Evolutionary conservation across 208 protist genomes (phyloP).

Genomic region (Leishmania gerbilli): DNA sequence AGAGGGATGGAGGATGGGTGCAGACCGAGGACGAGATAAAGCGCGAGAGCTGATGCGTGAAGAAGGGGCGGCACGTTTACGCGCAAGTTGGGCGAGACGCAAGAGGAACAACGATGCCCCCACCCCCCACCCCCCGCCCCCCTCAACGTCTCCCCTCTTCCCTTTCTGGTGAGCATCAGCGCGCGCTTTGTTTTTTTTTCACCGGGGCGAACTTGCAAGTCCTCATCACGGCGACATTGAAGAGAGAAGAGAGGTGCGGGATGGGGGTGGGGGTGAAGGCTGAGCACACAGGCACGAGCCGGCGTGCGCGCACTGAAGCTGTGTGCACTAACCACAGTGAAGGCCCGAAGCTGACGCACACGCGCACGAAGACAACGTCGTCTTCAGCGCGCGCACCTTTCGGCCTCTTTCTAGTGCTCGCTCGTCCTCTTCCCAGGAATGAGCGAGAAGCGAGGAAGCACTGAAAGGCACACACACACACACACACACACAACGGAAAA

Average conservation of each 20-base stretch:
- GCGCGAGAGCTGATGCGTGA: neutral
- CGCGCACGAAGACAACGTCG: neutral
- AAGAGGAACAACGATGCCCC: too few relatives aligned
- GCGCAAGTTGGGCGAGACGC: neutral
- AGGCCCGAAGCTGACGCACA: neutral
- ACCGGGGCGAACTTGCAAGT: neutral
- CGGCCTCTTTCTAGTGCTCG: neutral
- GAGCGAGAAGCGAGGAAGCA: conserved; percentile 1
- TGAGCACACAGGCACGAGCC: neutral
- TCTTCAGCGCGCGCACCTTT: neutral
- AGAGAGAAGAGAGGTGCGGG: neutral
- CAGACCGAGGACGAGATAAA: neutral
- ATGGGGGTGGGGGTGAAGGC: too few relatives aligned
- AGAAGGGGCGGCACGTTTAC: neutral
- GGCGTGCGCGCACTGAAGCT: too few relatives aligned
- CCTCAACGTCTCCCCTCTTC: neutral
- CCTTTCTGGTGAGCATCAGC: neutral
- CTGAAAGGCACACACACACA: neutral
- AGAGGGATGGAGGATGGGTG: neutral
- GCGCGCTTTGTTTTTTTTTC: neutral
- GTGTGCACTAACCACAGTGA: neutral
- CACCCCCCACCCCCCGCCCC: neutral
- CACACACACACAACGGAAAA: neutral
- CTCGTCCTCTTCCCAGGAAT: neutral
- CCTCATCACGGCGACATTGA: neutral